Evolutionary conservation across 495 filamentous ascomycete species (phyloP).

Genomic region (Cladorrhinum samala): DNA sequence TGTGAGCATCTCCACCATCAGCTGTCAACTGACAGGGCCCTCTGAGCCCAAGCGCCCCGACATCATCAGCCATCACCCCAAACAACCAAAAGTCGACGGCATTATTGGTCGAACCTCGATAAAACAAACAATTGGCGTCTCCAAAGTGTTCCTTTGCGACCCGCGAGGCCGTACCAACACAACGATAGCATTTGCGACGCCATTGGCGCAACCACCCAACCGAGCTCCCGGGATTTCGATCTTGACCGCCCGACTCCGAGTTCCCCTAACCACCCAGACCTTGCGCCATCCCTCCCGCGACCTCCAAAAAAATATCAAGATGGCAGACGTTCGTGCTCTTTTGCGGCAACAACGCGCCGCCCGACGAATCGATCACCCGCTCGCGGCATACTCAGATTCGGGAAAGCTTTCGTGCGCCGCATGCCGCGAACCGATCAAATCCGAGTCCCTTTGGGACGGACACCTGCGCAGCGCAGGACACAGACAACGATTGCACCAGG

Average conservation of each 20-base stretch:
- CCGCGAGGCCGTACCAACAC: too few species aligned
- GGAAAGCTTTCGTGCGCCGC: constrained; percentile 55
- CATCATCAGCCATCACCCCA: background rate
- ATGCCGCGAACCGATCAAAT: constrained; percentile 54
- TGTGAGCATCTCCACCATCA: background rate
- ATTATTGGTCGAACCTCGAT: too few species aligned
- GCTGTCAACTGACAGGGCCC: too few species aligned
- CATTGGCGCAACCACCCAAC: too few species aligned
- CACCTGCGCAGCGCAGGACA: constrained; percentile 49
- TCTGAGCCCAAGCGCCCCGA: too few species aligned
- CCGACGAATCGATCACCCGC: constrained; percentile 63
- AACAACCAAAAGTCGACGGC: too few species aligned
- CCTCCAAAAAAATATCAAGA: too few species aligned
- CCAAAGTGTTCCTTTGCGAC: background rate
- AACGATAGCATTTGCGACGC: too few species aligned
- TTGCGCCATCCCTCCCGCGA: too few species aligned
- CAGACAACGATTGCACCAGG: constrained; percentile 34
- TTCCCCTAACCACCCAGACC: too few species aligned
- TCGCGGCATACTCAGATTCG: constrained; percentile 54
- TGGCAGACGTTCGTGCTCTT: constrained; percentile 80
- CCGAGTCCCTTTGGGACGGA: constrained; percentile 54
- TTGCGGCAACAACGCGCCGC: constrained; percentile 75
- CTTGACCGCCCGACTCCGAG: too few species aligned
- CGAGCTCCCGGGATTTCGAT: too few species aligned
- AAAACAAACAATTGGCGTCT: background rate